phyloP scores from a whole-genome alignment of 2,329 filamentous ascomycete species.

The Passalora sequoiae region DNA sequence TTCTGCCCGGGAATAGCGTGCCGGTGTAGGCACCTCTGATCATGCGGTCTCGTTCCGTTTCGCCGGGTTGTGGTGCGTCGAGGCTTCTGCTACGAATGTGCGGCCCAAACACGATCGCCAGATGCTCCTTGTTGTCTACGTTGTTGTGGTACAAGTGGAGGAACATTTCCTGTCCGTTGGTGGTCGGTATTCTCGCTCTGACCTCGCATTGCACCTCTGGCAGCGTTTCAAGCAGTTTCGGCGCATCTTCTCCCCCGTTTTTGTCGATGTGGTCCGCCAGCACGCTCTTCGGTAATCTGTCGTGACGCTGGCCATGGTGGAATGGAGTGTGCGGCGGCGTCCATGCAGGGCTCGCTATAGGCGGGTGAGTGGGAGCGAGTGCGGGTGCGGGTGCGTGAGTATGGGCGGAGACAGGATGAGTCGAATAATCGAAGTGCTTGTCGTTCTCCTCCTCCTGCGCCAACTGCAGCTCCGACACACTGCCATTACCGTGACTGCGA shows the following conservation, averaged over 20 bases:
- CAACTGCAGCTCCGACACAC: conserved; percentile 38
- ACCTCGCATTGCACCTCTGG: conserved; percentile 91
- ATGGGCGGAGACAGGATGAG: too few species aligned
- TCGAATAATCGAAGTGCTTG: too few species aligned
- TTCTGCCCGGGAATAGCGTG: conserved; percentile 77
- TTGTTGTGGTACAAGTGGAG: conserved; percentile 91
- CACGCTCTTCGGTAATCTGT: conserved; percentile 26
- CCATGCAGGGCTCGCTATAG: conserved; percentile 46
- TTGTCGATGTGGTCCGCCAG: conserved; percentile 3
- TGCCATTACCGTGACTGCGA: conserved; percentile 36
- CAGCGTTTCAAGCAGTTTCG: conserved; percentile 67
- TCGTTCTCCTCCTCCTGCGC: conserved; percentile 24
- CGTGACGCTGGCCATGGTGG: conserved; percentile 27
- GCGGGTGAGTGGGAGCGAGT: too few species aligned
- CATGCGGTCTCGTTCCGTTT: conserved; percentile 87
- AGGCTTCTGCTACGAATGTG: conserved; percentile 69
- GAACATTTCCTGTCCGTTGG: conserved; percentile 91
- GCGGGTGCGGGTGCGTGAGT: conserved; percentile 33
- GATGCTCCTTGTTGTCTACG: conserved; percentile 88
- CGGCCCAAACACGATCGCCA: conserved; percentile 93
- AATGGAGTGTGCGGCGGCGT: conserved; percentile 33
- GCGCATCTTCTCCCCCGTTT: conserved; percentile 44
- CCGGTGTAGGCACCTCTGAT: conserved; percentile 90
- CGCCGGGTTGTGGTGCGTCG: conserved; percentile 65
- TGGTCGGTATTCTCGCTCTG: conserved; percentile 89